Conservation (phyloP, 2,329 filamentous ascomycete species). For the Scolecobasidium constrictum region DNA sequence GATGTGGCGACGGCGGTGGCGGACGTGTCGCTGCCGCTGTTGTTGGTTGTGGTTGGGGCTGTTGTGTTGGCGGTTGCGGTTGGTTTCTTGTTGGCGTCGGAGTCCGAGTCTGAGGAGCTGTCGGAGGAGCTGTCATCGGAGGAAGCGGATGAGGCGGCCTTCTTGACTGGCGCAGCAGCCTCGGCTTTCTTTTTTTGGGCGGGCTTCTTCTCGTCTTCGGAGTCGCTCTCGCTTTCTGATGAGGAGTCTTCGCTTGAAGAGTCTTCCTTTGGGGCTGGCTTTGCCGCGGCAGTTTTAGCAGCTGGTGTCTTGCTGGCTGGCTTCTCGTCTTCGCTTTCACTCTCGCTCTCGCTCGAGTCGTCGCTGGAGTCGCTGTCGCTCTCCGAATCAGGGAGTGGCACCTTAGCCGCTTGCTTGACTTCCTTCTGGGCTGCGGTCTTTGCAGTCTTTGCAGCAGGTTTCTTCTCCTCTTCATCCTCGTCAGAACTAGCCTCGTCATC, state of each 20-base stretch:
- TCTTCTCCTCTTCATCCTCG: neutral
- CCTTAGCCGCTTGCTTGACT: neutral
- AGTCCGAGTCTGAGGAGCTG: constrained; percentile 5
- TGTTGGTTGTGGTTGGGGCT: neutral
- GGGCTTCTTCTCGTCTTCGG: neutral
- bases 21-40: constrained; percentile 16
- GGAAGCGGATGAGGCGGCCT: constrained; percentile 6
- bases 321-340: constrained; percentile 1
- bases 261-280: too few species aligned
- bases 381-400: constrained; percentile 6
- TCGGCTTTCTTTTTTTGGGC: neutral
- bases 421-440: neutral
- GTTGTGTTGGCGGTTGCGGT: neutral
- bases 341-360: constrained; percentile 15
- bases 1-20: constrained; percentile 20
- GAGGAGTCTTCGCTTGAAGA: neutral
- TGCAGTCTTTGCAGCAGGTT: neutral
- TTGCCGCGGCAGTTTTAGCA: too few species aligned
- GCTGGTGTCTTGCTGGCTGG: constrained; percentile 1
- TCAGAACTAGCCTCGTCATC: constrained; percentile 5
- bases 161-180: neutral
- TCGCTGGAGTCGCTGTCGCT: constrained; percentile 13
- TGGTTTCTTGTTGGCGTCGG: constrained; percentile 3
- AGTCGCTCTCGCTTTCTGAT: neutral
- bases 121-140: constrained; percentile 16